Base-by-base conservation (phyloP, 1,139 yeast species). In the Kluyveromyces marxianus region DNA sequence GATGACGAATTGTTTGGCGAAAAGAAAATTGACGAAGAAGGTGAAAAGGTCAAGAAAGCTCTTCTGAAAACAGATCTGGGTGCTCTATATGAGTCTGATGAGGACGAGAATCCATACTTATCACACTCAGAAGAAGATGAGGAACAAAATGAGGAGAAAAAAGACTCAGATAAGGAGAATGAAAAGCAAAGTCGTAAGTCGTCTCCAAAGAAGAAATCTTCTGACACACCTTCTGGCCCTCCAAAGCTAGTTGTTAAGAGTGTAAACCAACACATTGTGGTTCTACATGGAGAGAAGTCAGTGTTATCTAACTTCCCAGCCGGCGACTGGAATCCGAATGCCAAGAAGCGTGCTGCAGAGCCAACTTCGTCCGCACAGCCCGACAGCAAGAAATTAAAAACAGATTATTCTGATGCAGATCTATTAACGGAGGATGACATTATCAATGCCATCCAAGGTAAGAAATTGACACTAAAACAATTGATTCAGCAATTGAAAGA, bases 81-180 rank as follows among this genome's bases (percentile, higher is more conserved):
- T 54, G 95, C 89, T 35, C 83, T 86, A 49, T 92, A 92, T 65
- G 97, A 92, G 48, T 80, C 92, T 45, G 96, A 89, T 54, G 95
- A 86, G 53, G 95, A 88, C 44, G 62, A 59, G 32, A 87, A 88
- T 60, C 97, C 97, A 32, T 89, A 88, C 59, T 71, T 86, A 28
- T 81, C 92, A 0, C 81, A 76, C 54, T 80, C 87, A 21, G 92
- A 84, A 55, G 61, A 79, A 45, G 90, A 83, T 59, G 74, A 78
- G 50, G 74, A 71, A 31, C 79, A 79, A 36, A 76, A 75, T 34
- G 69, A 60, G 32, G 71, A 71, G 35, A 79, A 78, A 59, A 67
- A 67, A 48, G 81, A 73, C 56, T 69, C 59, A 30, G 72, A 63
- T 24, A 72, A 68, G 14, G 70, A 63, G 7, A 58, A 57, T 28